Evolutionary conservation across 1,284 basidiomycete genomes (phyloP), one percentile per base, ranked within the genome.

Genomic region (Neonothopanus nambi): DNA sequence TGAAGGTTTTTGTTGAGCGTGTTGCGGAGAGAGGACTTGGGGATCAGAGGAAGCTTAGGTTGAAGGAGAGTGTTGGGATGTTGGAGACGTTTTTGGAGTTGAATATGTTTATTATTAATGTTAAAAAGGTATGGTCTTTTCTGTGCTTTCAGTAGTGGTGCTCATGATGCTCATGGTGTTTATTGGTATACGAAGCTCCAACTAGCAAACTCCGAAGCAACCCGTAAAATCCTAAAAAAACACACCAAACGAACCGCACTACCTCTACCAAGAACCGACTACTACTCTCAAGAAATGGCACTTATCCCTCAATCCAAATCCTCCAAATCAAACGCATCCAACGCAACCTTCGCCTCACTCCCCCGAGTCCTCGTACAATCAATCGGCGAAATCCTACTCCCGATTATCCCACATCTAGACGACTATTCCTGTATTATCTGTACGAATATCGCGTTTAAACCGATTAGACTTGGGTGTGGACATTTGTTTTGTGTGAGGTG

Each of bases 401-500:
- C 95, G 1, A 74, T 95, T 54, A 81, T 95, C 17, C 93, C 93
- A 0, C 82, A 83, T 53, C 73, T 97, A 13, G 94, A 97, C 63
- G 87, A 89, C 66, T 89, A 89, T 61, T 66, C 77, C 0, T 91
- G 88, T 59, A 71, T 84, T 33, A 93, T 94, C 54, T 94, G 92
- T 69, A 90, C 85, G 1, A 82, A 78, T 52, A 85, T 95, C 58
- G 92, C 92, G 5, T 94, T 93, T 77, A 93, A 92, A 68, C 92
- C 92, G 0, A 92, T 98, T 52, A 77, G 93, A 3, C 78, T 98
- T 3, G 70, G 72, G 23, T 98, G 95, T 61, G 80, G 87, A 0
- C 95, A 98, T 68, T 72, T 96, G n/a, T 97, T 97, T 70, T 98
- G 95, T 62, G 91, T 94, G 8, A 71, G 89, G 47, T 97, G 95